A percentile compares a stretch with the other conserved stretches of the same genome.
phyloP scores from a whole-genome alignment of 495 filamentous ascomycete species.

The Neurospora intermedia region DNA sequence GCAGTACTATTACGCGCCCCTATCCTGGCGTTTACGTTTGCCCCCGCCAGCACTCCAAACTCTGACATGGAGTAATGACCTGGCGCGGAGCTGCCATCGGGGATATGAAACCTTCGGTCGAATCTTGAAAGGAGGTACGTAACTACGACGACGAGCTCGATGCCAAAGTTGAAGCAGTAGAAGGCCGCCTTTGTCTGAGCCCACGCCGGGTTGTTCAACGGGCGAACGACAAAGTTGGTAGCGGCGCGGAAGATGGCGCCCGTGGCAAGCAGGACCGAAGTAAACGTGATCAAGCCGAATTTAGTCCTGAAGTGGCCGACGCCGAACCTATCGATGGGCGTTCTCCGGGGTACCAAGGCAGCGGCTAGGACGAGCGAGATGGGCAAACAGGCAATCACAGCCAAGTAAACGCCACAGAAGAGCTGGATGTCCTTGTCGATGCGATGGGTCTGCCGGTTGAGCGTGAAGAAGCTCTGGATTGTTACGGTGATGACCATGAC shows the following conservation, averaged over 20 bases:
- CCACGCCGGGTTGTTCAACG: conserved; percentile 46
- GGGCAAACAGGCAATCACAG: conserved; percentile 66
- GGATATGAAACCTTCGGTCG: conserved; percentile 66
- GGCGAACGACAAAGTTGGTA: conserved; percentile 44
- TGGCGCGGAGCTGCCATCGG: conserved; percentile 33
- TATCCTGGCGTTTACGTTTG: not conserved
- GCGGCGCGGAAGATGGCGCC: conserved; percentile 63
- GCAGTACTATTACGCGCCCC: not conserved
- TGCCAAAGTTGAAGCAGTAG: conserved; percentile 66
- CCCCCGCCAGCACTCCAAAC: not conserved
- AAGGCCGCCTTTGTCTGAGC: conserved; percentile 62
- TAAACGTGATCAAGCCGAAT: conserved; percentile 46
- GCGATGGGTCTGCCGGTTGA: conserved; percentile 33
- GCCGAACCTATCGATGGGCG: conserved; percentile 59
- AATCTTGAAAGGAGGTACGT: conserved; percentile 55
- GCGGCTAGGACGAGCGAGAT: conserved; percentile 49
- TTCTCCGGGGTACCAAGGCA: conserved; percentile 38
- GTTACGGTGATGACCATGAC: conserved; percentile 58
- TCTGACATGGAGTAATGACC: conserved; percentile 26
- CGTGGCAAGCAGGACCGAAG: conserved; percentile 47
- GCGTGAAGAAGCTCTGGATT: conserved; percentile 57
- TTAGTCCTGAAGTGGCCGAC: conserved; percentile 55
- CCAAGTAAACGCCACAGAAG: conserved; percentile 54
- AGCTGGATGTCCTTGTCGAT: conserved; percentile 55
- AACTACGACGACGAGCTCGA: conserved; percentile 59